Percentiles rank a stretch among this genome's conserved stretches.
Conservation (phyloP, 164 flowering plant species). For the Dillenia suffruticosa region DNA sequence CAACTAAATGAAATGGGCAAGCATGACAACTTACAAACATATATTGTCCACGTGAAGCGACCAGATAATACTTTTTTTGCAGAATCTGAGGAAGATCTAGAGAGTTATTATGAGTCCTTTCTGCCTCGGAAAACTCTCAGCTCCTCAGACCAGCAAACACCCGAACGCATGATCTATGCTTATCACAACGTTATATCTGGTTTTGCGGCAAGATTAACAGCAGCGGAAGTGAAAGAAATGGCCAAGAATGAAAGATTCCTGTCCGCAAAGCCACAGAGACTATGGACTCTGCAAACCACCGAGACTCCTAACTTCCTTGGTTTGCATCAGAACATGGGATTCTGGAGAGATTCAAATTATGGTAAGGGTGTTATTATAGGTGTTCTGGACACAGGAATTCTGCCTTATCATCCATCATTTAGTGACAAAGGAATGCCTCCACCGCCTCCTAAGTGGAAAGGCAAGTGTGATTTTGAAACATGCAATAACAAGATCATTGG, state of each 20-base stretch:
- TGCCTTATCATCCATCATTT: conserved; percentile 35
- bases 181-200: conserved; percentile 18
- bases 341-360: conserved; percentile 25
- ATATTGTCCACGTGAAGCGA: conserved; percentile 22
- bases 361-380: conserved; percentile 40
- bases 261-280: conserved; percentile 9
- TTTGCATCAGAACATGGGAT: conserved; percentile 17
- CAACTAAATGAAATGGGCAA: background rate
- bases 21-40: conserved; percentile 3
- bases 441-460: conserved; percentile 33
- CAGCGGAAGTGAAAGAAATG: conserved; percentile 26
- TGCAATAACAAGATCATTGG: conserved; percentile 80
- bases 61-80: conserved; percentile 5
- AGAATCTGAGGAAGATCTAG: conserved; percentile 3
- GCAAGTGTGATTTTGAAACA: background rate
- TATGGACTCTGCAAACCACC: conserved; percentile 25
- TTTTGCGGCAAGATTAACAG: conserved; percentile 29
- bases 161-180: conserved; percentile 1
- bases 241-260: conserved; percentile 21
- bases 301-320: conserved; percentile 37
- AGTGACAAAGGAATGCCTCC: conserved; percentile 37
- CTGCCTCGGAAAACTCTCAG: conserved; percentile 5
- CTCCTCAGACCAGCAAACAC: background rate
- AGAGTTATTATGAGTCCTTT: conserved; percentile 24
- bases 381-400: conserved; percentile 34